phyloP scores from a whole-genome alignment of 345 rosid genomes.

The Sonneratia alba region DNA sequence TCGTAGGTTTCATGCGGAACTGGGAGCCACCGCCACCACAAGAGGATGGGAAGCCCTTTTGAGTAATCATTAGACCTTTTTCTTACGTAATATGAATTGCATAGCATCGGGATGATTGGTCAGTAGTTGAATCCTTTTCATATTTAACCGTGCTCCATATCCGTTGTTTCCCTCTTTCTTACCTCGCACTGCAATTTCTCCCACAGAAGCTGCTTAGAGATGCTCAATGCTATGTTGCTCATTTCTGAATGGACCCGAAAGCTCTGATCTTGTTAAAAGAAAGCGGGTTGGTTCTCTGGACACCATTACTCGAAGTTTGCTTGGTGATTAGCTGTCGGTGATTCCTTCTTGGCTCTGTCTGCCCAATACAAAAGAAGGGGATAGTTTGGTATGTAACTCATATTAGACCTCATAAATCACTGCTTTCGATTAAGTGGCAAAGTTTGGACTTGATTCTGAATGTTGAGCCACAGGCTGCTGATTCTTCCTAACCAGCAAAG shows the following conservation, averaged over 20 bases:
- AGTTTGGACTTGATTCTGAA: too few relatives aligned
- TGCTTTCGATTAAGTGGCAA: not conserved
- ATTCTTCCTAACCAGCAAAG: too few relatives aligned
- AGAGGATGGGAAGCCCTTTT: conserved; percentile 70
- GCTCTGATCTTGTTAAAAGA: not conserved
- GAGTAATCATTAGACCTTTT: conserved; percentile 18
- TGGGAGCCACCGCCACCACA: conserved; percentile 79
- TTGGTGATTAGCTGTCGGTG: not conserved
- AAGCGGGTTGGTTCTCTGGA: not conserved
- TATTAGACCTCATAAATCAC: not conserved
- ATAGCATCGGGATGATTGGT: not conserved
- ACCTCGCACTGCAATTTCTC: not conserved
- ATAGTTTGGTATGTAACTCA: not conserved
- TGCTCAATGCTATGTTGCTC: not conserved
- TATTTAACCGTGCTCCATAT: conserved; percentile 1
- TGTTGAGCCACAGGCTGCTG: too few relatives aligned
- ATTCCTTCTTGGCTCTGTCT: not conserved
- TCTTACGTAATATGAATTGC: not conserved
- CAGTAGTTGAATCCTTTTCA: not conserved
- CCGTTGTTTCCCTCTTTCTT: not conserved
- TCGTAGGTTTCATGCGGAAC: conserved; percentile 65
- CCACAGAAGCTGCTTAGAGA: not conserved
- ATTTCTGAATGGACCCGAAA: not conserved
- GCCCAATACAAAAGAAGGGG: not conserved
- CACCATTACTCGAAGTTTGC: not conserved